A percentile compares a stretch with the other conserved stretches of the same genome.
These are phyloP conservation scores for Aspergillus coremiiformis DNA, from an alignment of 495 filamentous ascomycete species.

Conservation along the genomic window DNA sequence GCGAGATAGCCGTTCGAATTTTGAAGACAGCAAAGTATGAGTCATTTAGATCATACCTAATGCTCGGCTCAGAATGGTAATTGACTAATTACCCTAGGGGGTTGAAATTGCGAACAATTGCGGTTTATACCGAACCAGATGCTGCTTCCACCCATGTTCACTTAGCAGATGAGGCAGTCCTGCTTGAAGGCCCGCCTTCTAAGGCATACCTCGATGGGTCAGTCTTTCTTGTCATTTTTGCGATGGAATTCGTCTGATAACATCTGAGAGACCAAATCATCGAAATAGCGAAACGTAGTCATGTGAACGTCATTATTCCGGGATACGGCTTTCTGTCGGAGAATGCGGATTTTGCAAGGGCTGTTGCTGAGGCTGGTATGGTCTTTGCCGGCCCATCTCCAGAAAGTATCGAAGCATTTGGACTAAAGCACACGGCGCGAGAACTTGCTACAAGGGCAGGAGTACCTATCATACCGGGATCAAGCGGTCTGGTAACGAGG, in stretches of 20 bases:
- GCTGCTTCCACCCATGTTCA: conserved; percentile 48
- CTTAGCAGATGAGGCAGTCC: conserved; percentile 43
- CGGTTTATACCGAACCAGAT: conserved; percentile 50
- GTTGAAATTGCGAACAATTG: conserved; percentile 41
- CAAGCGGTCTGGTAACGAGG: conserved; percentile 36
- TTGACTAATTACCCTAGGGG: conserved; percentile 9
- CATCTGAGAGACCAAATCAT: conserved; percentile 37
- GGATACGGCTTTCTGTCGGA: conserved; percentile 56
- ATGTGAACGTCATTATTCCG: conserved; percentile 45
- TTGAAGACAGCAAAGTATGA: conserved; percentile 35
- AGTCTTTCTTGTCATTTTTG: neutral
- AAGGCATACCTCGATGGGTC: conserved; percentile 43
- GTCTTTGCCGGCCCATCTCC: conserved; percentile 48
- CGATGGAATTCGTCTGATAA: neutral
- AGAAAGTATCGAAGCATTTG: conserved; percentile 47
- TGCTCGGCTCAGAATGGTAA: neutral
- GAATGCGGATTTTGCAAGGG: conserved; percentile 49
- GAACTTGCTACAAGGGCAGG: conserved; percentile 42
- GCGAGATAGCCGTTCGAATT: conserved; percentile 49
- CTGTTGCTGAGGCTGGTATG: conserved; percentile 41
- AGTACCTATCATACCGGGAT: conserved; percentile 49
- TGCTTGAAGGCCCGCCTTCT: conserved; percentile 38
- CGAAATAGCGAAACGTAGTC: conserved; percentile 34
- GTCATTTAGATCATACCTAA: neutral
- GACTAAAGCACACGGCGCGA: conserved; percentile 50